Conservation (phyloP, 768 basidiomycete genomes). For the Fibroporia radiculosa region DNA sequence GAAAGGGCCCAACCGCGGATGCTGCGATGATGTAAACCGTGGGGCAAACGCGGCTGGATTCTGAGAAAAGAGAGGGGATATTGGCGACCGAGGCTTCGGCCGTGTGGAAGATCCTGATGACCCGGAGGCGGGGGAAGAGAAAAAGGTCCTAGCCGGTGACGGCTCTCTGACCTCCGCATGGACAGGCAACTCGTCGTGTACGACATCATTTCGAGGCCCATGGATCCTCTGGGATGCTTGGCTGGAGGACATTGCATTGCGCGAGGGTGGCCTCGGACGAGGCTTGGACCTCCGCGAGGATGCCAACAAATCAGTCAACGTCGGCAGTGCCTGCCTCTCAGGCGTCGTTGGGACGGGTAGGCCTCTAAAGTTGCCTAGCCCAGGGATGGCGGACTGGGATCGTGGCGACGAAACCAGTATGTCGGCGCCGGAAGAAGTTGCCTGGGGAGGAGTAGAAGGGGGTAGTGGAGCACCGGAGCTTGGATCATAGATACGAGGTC, state of each 20-base stretch:
- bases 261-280: slow-evolving; percentile 23
- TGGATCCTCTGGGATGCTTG: slow-evolving; percentile 9
- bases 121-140: slow-evolving; percentile 32
- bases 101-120: slow-evolving; percentile 16
- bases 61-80: slow-evolving; percentile 28
- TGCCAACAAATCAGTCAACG: slow-evolving; percentile 36
- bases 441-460: slow-evolving; percentile 23
- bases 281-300: slow-evolving; percentile 31
- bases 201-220: too few species aligned
- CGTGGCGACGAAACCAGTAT: slow-evolving; percentile 3
- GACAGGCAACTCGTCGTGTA: too few species aligned
- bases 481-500: slow-evolving; percentile 10
- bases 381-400: slow-evolving; percentile 12
- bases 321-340: slow-evolving; percentile 27
- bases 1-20: neutral
- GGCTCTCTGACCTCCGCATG: slow-evolving; percentile 9
- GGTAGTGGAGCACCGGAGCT: slow-evolving; percentile 11
- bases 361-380: slow-evolving; percentile 17
- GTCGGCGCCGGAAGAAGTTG: slow-evolving; percentile 17
- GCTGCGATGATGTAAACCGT: slow-evolving; percentile 30
- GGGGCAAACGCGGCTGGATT: slow-evolving; percentile 29
- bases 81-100: slow-evolving; percentile 27
- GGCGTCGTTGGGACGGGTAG: slow-evolving; percentile 20
- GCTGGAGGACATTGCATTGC: slow-evolving; percentile 12
- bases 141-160: slow-evolving; percentile 29